Evolutionary conservation across 257 asterid genomes (phyloP).

Genomic region (Pogostemon cablin): DNA sequence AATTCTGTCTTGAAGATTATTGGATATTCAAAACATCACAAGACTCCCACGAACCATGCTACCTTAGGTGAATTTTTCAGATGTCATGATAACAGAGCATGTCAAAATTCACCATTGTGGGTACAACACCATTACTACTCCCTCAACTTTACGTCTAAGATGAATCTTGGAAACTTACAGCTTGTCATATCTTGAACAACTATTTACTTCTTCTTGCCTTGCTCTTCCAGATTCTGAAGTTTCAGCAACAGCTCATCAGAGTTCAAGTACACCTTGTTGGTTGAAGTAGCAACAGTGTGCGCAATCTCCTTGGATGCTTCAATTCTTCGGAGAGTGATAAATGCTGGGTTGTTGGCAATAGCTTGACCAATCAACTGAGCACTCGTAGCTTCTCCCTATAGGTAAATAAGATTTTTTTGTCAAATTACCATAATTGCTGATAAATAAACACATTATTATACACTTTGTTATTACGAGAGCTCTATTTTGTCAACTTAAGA

Average conservation of each 20-base stretch:
- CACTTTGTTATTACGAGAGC: too few relatives aligned
- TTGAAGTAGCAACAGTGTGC: slow-evolving; percentile 58
- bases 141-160: slow-evolving; percentile 1
- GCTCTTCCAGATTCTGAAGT: slow-evolving; percentile 61
- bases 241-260: slow-evolving; percentile 83
- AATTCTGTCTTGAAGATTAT: slow-evolving; percentile 26
- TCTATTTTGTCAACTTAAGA: too few relatives aligned
- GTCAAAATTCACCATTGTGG: slow-evolving; percentile 13
- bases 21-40: slow-evolving; percentile 1
- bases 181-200: background rate
- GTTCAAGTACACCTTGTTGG: slow-evolving; percentile 78
- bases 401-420: slow-evolving; percentile 1
- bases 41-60: background rate
- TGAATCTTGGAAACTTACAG: slow-evolving; percentile 13
- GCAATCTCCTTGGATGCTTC: slow-evolving; percentile 92
- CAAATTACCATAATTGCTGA: background rate
- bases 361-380: slow-evolving; percentile 94
- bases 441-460: background rate
- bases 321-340: slow-evolving; percentile 82
- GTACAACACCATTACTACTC: slow-evolving; percentile 22
- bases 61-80: background rate
- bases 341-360: slow-evolving; percentile 85
- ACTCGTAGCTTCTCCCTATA: slow-evolving; percentile 97
- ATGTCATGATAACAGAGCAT: background rate
- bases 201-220: slow-evolving; percentile 39